Conservation (phyloP, 495 filamentous ascomycete genomes). For the Bathelium albidoporum region DNA sequence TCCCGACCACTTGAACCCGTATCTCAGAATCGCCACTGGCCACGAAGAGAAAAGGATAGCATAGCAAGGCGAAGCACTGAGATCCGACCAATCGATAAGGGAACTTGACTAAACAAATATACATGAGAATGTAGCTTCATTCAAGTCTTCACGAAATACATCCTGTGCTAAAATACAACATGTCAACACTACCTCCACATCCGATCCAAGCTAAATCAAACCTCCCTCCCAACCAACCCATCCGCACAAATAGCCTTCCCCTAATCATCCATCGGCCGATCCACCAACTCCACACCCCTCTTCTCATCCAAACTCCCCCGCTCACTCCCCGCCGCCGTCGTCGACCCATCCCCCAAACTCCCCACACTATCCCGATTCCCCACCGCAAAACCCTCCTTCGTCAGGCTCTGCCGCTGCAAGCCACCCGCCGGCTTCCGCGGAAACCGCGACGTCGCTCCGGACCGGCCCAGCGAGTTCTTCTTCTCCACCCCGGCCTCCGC, state of each 20-base stretch:
- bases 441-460: constrained; percentile 31
- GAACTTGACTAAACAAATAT: too few relatives aligned
- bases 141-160: constrained; percentile 1
- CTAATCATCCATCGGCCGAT: constrained; percentile 62
- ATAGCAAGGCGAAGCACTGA: too few relatives aligned
- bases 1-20: too few relatives aligned
- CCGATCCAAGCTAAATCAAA: background rate
- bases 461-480: constrained; percentile 39
- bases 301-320: constrained; percentile 22
- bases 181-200: background rate
- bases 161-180: background rate
- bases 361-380: constrained; percentile 31
- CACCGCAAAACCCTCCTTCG: constrained; percentile 21
- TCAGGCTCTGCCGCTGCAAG: constrained; percentile 30
- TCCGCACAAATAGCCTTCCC: background rate
- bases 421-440: constrained; percentile 38
- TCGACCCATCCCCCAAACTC: constrained; percentile 27
- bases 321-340: constrained; percentile 32
- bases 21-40: too few relatives aligned
- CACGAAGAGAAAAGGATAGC: too few relatives aligned
- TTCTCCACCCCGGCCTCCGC: constrained; percentile 34
- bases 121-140: background rate
- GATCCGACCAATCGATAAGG: too few relatives aligned
- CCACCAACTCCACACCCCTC: constrained; percentile 67
- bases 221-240: background rate